Conservation (phyloP, 2,329 filamentous ascomycete genomes). For the Pseudohalonectria lignicola region DNA sequence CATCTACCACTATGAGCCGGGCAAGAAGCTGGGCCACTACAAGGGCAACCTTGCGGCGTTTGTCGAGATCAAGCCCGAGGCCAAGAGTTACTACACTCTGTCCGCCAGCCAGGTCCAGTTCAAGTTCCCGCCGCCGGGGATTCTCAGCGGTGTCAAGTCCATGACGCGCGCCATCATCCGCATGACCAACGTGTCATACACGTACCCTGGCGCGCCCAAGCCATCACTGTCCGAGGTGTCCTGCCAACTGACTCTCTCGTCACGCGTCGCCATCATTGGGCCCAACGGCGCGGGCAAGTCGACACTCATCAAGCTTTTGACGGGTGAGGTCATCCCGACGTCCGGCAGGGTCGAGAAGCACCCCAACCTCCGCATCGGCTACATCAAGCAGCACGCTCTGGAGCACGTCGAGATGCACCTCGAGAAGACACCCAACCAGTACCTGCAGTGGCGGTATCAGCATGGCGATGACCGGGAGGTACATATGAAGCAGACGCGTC, state of each 20-base stretch:
- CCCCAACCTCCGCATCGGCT: constrained; percentile 95
- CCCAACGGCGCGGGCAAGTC: constrained; percentile 98
- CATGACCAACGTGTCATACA: constrained; percentile 84
- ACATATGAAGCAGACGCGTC: constrained; percentile 91
- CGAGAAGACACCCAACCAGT: constrained; percentile 98
- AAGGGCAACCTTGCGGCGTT: constrained; percentile 75
- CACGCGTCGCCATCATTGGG: constrained; percentile 90
- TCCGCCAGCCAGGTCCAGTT: constrained; percentile 83
- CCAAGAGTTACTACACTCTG: constrained; percentile 95
- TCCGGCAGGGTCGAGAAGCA: constrained; percentile 91
- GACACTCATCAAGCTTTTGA: constrained; percentile 93
- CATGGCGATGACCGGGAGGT: constrained; percentile 97
- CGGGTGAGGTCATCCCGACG: constrained; percentile 79
- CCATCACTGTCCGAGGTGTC: constrained; percentile 80
- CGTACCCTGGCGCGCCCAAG: constrained; percentile 83
- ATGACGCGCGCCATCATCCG: constrained; percentile 87
- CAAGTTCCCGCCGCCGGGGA: constrained; percentile 95
- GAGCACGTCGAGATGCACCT: constrained; percentile 99
- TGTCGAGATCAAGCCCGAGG: constrained; percentile 83
- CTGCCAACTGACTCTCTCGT: constrained; percentile 81
- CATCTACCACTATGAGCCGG: constrained; percentile 94
- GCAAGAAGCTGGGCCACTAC: constrained; percentile 87
- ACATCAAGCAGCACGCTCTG: constrained; percentile 98
- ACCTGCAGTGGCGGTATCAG: constrained; percentile 96
- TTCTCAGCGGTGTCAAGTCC: constrained; percentile 90